Base-by-base conservation (phyloP, 768 basidiomycete species). In the Pulveroboletus frians region DNA sequence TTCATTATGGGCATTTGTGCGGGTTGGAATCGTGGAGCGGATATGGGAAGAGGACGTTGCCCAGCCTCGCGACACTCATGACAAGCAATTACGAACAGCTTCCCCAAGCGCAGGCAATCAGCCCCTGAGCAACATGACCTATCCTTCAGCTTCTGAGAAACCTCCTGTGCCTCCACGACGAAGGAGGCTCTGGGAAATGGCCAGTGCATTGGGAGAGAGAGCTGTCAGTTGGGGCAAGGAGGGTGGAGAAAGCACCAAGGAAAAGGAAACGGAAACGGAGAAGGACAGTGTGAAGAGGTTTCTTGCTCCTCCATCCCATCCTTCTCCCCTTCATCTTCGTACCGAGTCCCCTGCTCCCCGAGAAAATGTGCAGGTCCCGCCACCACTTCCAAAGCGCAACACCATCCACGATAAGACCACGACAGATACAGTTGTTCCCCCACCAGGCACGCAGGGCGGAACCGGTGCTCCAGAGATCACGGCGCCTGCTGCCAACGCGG, bases 1-100 rank as follows among this genome's bases (percentile, higher is more conserved):
- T 66, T 85, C 84, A 4, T 71, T 95, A 13, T 96, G 92, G 92
- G 81, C 86, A 15, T 95, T 89, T 59, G 83, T 95, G 43, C 80
- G 91, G 20, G 83, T 80, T 0, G 81, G 86, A 9, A 73, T 96
- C 46, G 74, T 95, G 17, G 90, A 92, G 51, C 85, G 84, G 56
- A 72, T 95, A 5, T 96, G 93, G 93, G 86, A 91, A 48, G 92
- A 94, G 54, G 88, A 85, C 49, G 58, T 78, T 6, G 55, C 65
- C 3, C 71, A 73, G 9, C 62, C 72, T 2, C 43, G 43, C 4
- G 46, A 52, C 20, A 36, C 49, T 37, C 36, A 17, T 20, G 49
- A 47, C 15, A 23, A 30, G 1, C 31, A 39, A 20, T 26, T 46
- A 3, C 30, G 34, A 14, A 20, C 3, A 18, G 21, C 48, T 10